Evolutionary conservation across 345 rosid genomes (phyloP).

Genomic region (Bretschneidera sinensis): DNA sequence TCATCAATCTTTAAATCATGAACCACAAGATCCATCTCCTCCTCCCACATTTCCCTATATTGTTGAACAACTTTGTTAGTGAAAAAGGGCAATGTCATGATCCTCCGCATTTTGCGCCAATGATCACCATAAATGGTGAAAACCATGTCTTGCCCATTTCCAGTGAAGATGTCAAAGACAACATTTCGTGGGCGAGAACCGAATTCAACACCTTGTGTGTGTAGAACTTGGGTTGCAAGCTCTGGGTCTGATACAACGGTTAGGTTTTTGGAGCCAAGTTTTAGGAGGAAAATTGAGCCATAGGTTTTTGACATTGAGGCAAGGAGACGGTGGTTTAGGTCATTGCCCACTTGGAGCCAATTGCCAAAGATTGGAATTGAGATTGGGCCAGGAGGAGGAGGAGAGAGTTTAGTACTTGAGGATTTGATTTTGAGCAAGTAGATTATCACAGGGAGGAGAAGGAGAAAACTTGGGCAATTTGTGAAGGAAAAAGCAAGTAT

Average conservation of each 20-base stretch:
- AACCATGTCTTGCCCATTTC: slow-evolving; percentile 67
- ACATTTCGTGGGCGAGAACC: slow-evolving; percentile 62
- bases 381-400: slow-evolving; percentile 46
- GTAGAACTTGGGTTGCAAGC: slow-evolving; percentile 48
- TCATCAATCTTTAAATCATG: slow-evolving; percentile 31
- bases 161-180: slow-evolving; percentile 59
- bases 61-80: slow-evolving; percentile 56
- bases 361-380: slow-evolving; percentile 54
- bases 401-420: neutral
- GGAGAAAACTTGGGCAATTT: neutral
- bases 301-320: slow-evolving; percentile 41
- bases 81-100: slow-evolving; percentile 65
- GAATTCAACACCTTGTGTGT: slow-evolving; percentile 57
- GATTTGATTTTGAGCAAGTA: neutral
- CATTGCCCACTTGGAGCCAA: slow-evolving; percentile 65
- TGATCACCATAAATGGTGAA: slow-evolving; percentile 62
- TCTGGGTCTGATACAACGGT: slow-evolving; percentile 50
- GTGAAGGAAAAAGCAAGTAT: neutral
- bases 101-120: slow-evolving; percentile 64
- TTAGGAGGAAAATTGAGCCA: slow-evolving; percentile 45
- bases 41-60: slow-evolving; percentile 50
- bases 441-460: neutral
- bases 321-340: slow-evolving; percentile 51
- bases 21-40: slow-evolving; percentile 54
- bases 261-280: slow-evolving; percentile 44